Evolutionary conservation across 257 asterid genomes (phyloP), one percentile per base, ranked within the genome.

Genomic region (Galeopsis tetrahit): DNA sequence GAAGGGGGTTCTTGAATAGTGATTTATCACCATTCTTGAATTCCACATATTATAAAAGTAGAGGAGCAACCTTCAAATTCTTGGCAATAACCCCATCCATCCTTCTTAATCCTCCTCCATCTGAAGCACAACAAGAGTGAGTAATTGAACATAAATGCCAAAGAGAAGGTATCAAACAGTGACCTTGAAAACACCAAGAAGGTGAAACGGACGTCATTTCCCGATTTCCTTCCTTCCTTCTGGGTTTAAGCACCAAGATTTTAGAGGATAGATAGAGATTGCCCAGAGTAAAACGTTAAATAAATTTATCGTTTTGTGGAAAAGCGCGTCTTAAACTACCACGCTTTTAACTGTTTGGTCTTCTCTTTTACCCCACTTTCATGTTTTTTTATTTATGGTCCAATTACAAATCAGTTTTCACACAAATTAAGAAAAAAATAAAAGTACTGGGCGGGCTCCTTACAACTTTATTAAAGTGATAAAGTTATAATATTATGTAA

Each of bases 151-250:
- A 61, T n/a, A 66, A 46, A 52, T 5, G 46, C 49, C 34, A 36
- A 57, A 15, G 11, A 55, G 52, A 4, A 15, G 15, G 34, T 34
- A 56, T 10, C 40, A 39, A 13, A 60, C 32, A 63, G 10, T 13
- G 43, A 85, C 89, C 90, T 82, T 82, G 87, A 71, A 73, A 85
- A 40, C 28, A 75, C 90, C 87, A 85, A 52, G 82, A 77, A 67
- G 83, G 86, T 4, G 85, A 68, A 34, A 80, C 64, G 35, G 81
- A 78, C 66, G 74, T 78, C 90, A 85, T 85, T 75, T 39, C 57
- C 10, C 56, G 10, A 69, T 14, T 63, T 66, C n/a, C 59, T 44
- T 69, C 17, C n/a, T n/a, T n/a, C n/a, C n/a, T n/a, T n/a, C 48
- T 21, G 74, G 81, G 78, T 78, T 78, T 73, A 72, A 78, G 75